Conservation (phyloP, 2,329 filamentous ascomycete genomes). For the Aureobasidium vineae region DNA sequence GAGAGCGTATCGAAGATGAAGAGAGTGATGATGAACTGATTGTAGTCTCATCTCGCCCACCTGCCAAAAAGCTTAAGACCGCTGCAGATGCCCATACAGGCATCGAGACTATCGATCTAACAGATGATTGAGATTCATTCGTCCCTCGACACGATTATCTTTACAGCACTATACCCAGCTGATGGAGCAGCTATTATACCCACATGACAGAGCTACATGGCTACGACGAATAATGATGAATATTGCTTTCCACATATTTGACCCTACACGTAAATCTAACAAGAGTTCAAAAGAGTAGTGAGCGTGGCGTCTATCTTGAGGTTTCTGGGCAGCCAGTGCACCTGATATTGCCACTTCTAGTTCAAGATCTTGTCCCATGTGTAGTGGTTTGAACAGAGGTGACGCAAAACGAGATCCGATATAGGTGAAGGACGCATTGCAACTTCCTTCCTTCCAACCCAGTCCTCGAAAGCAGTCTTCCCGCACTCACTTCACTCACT, state of each 20-base stretch:
- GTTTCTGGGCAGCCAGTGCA: too few relatives aligned
- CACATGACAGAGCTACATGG: not conserved
- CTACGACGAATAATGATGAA: not conserved
- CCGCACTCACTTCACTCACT: too few relatives aligned
- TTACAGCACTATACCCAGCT: not conserved
- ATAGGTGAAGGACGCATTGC: too few relatives aligned
- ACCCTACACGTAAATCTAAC: too few relatives aligned
- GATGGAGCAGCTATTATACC: not conserved
- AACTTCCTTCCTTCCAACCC: too few relatives aligned
- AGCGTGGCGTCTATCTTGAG: too few relatives aligned
- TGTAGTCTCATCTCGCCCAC: not conserved
- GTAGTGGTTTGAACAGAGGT: too few relatives aligned
- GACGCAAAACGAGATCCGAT: too few relatives aligned
- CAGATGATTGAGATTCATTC: not conserved
- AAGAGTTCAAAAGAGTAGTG: too few relatives aligned
- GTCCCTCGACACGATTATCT: not conserved
- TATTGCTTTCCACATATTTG: not conserved
- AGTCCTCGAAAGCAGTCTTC: too few relatives aligned
- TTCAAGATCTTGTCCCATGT: too few relatives aligned
- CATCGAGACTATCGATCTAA: slow-evolving; percentile 18
- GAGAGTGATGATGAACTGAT: not conserved
- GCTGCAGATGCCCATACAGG: not conserved
- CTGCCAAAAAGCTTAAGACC: not conserved
- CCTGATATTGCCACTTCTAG: too few relatives aligned
- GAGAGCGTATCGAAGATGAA: not conserved